phyloP scores from a whole-genome alignment of 768 basidiomycete species.

The Ramaria rubella region DNA sequence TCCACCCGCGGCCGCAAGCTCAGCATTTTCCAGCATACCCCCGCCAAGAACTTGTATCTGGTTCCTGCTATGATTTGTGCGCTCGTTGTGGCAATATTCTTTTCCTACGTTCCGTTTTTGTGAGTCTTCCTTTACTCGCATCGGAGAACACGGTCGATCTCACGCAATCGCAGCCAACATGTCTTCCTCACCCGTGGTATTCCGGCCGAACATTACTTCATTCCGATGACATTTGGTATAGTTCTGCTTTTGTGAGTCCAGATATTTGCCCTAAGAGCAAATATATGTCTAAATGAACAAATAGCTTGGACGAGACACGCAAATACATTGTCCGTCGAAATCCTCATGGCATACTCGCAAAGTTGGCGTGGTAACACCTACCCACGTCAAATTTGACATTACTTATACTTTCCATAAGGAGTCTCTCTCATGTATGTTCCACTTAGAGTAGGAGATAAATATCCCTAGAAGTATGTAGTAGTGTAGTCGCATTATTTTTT shows the following conservation, averaged over 20 bases:
- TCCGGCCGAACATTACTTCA: constrained; percentile 40
- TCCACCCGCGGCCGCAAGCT: constrained; percentile 49
- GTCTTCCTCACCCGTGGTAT: constrained; percentile 46
- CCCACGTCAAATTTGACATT: background rate
- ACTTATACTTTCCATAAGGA: background rate
- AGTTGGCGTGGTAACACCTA: constrained; percentile 6
- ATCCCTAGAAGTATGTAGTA: too few relatives aligned
- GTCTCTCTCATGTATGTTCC: background rate
- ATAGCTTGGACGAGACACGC: constrained; percentile 8
- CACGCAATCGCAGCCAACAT: constrained; percentile 29
- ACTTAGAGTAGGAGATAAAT: too few relatives aligned
- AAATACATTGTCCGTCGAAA: constrained; percentile 10
- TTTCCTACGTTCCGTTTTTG: constrained; percentile 23
- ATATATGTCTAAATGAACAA: background rate
- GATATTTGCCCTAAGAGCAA: background rate
- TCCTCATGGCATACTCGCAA: constrained; percentile 3
- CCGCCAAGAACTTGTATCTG: constrained; percentile 38
- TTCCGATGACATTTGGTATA: constrained; percentile 42
- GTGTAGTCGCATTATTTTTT: too few relatives aligned
- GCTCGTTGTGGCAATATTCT: constrained; percentile 39
- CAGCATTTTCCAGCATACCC: constrained; percentile 50
- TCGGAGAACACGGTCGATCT: too few relatives aligned
- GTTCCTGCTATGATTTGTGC: constrained; percentile 41
- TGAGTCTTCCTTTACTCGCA: background rate
- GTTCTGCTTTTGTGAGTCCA: constrained; percentile 17